A percentile compares a stretch with the other conserved stretches of the same genome.
These are phyloP conservation scores for Hippophae tibetana DNA, from an alignment of 306 rosid genomes.

Conservation along the genomic window DNA sequence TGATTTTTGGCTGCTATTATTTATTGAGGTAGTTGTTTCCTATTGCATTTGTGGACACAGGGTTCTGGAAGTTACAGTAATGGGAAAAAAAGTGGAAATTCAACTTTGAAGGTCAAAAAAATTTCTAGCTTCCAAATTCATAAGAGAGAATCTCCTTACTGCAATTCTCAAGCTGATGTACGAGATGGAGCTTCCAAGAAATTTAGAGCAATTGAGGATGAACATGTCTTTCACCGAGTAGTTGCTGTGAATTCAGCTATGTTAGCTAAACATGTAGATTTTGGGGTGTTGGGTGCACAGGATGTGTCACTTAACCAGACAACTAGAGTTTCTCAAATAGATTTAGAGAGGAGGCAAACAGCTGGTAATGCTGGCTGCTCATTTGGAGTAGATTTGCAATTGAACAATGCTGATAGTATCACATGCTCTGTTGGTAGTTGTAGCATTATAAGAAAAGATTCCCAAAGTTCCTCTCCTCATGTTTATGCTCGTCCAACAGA, in stretches of 20 bases:
- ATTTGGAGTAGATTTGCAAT: constrained; percentile 1
- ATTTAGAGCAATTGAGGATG: constrained; percentile 46
- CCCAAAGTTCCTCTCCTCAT: not conserved
- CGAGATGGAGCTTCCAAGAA: constrained; percentile 45
- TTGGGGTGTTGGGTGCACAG: constrained; percentile 31
- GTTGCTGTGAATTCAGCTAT: constrained; percentile 32
- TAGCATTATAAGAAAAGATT: not conserved
- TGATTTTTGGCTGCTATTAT: not conserved
- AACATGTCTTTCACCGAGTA: constrained; percentile 33
- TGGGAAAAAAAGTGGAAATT: constrained; percentile 23
- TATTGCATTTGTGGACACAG: constrained; percentile 34
- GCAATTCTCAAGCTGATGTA: constrained; percentile 39
- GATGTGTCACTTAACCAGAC: constrained; percentile 33
- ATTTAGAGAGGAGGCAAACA: not conserved
- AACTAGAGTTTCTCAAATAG: constrained; percentile 29
- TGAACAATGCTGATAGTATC: not conserved
- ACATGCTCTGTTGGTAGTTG: not conserved
- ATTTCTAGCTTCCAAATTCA: constrained; percentile 30
- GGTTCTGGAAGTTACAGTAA: constrained; percentile 40
- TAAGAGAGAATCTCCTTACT: constrained; percentile 38
- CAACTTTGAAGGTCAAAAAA: constrained; percentile 21
- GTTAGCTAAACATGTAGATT: constrained; percentile 33
- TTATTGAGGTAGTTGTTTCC: constrained; percentile 17
- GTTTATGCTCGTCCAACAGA: not conserved
- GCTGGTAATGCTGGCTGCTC: not conserved